A percentile compares a stretch with the other conserved stretches of the same genome.
These are phyloP conservation scores for Trichocomaceae sp. DNA, from an alignment of 2,329 filamentous ascomycete genomes.

Conservation along the genomic window DNA sequence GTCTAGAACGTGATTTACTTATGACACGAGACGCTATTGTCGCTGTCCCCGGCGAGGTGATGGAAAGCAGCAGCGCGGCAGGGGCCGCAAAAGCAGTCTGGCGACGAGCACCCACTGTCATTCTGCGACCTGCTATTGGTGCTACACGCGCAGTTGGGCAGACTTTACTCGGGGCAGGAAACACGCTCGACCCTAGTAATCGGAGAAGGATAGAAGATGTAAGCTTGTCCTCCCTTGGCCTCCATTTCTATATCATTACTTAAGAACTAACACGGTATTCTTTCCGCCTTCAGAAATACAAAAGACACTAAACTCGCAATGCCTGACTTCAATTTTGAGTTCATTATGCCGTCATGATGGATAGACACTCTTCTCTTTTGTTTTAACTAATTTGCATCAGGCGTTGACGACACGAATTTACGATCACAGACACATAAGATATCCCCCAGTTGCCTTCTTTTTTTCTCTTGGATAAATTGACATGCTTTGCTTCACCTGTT, in stretches of 20 bases:
- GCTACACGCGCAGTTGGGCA: slow-evolving; percentile 83
- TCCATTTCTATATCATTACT: neutral
- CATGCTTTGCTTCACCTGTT: neutral
- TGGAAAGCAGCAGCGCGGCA: slow-evolving; percentile 75
- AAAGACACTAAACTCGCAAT: slow-evolving; percentile 27
- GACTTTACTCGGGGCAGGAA: slow-evolving; percentile 85
- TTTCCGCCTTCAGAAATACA: slow-evolving; percentile 35
- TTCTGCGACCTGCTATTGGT: slow-evolving; percentile 84
- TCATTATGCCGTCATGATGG: neutral
- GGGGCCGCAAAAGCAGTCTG: slow-evolving; percentile 73
- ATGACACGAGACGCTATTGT: slow-evolving; percentile 86
- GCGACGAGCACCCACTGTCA: slow-evolving; percentile 81
- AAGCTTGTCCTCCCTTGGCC: slow-evolving; percentile 42
- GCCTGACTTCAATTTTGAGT: neutral
- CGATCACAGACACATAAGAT: neutral
- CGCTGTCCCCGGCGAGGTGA: slow-evolving; percentile 82
- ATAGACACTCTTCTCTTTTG: slow-evolving; percentile 4
- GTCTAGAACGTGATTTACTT: slow-evolving; percentile 79
- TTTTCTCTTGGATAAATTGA: neutral
- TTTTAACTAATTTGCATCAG: slow-evolving; percentile 1
- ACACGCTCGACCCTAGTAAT: slow-evolving; percentile 79
- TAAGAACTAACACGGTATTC: slow-evolving; percentile 11
- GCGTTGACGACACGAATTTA: slow-evolving; percentile 4
- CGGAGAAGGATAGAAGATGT: slow-evolving; percentile 80
- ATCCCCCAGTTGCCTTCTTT: neutral